Evolutionary conservation across 2,329 filamentous ascomycete species (phyloP).

Genomic region (Cadophora sp.): DNA sequence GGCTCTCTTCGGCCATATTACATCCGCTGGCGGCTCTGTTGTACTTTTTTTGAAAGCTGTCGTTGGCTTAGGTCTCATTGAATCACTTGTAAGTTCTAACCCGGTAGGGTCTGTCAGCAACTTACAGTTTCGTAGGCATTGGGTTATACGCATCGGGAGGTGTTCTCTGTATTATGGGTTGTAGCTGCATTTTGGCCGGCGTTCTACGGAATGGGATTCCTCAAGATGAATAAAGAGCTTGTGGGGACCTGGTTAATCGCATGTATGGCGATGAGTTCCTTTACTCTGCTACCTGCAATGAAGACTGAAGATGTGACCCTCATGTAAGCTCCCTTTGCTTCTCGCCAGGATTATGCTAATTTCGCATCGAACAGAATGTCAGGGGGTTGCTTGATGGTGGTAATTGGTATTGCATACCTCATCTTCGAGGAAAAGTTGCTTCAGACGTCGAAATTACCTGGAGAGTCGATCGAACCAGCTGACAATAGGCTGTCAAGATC

Average conservation of each 20-base stretch:
- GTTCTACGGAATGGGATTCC: slow-evolving; percentile 75
- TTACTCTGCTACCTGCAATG: slow-evolving; percentile 86
- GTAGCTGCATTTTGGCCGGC: slow-evolving; percentile 80
- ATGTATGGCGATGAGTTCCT: slow-evolving; percentile 85
- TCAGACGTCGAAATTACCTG: slow-evolving; percentile 35
- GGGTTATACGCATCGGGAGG: slow-evolving; percentile 89
- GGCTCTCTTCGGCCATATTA: slow-evolving; percentile 73
- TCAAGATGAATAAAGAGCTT: slow-evolving; percentile 69
- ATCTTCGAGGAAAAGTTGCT: slow-evolving; percentile 69
- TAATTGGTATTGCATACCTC: slow-evolving; percentile 79
- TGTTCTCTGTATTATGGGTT: slow-evolving; percentile 82
- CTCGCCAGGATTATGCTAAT: slow-evolving; percentile 16
- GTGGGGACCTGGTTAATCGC: slow-evolving; percentile 76
- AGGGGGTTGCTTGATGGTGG: slow-evolving; percentile 80
- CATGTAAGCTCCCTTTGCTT: slow-evolving; percentile 62
- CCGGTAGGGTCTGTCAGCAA: background rate
- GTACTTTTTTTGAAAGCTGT: slow-evolving; percentile 69
- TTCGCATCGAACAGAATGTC: slow-evolving; percentile 60
- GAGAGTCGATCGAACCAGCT: slow-evolving; percentile 37
- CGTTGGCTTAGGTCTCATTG: slow-evolving; percentile 75
- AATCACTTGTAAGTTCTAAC: slow-evolving; percentile 69
- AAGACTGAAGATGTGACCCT: slow-evolving; percentile 80
- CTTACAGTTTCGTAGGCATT: slow-evolving; percentile 67
- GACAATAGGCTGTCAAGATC: slow-evolving; percentile 61
- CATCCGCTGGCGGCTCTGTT: slow-evolving; percentile 62